Conservation (phyloP, 1,284 basidiomycete species). For the Cerrena zonata region DNA sequence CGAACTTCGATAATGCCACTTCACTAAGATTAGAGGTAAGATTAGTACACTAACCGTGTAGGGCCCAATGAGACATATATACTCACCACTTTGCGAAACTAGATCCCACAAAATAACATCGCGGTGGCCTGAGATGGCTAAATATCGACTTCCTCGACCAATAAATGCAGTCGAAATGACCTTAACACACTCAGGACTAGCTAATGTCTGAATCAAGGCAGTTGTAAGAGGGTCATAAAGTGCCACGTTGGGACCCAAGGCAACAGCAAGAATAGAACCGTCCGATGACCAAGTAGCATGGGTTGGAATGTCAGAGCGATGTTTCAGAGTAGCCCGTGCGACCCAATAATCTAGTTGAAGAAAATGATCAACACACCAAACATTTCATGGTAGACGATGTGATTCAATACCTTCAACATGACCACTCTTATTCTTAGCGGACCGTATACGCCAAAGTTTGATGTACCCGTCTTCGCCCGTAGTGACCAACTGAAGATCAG, state of each 20-base stretch:
- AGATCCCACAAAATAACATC: slow-evolving; percentile 80
- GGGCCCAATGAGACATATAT: background rate
- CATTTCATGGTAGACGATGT: slow-evolving; percentile 5
- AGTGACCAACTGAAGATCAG: slow-evolving; percentile 47
- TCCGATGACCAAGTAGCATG: slow-evolving; percentile 80
- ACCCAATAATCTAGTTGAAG: slow-evolving; percentile 67
- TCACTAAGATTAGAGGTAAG: slow-evolving; percentile 39
- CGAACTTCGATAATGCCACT: slow-evolving; percentile 48
- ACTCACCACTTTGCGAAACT: slow-evolving; percentile 61
- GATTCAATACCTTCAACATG: slow-evolving; percentile 42
- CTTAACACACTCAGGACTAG: slow-evolving; percentile 46
- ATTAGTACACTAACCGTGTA: background rate
- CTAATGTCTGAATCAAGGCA: slow-evolving; percentile 59
- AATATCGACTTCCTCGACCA: slow-evolving; percentile 57
- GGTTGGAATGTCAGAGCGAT: slow-evolving; percentile 63
- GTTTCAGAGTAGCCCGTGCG: slow-evolving; percentile 62
- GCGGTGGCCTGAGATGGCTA: slow-evolving; percentile 47
- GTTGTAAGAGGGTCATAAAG: slow-evolving; percentile 76
- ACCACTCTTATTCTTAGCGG: slow-evolving; percentile 37
- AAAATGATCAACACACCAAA: background rate
- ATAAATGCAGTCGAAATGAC: slow-evolving; percentile 54
- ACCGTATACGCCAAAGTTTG: slow-evolving; percentile 67
- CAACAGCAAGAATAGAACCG: slow-evolving; percentile 78
- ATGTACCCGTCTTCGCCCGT: slow-evolving; percentile 64
- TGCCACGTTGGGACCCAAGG: slow-evolving; percentile 64